Evolutionary conservation across 2,329 filamentous ascomycete genomes (phyloP).

Genomic region (Cercospora sesami): DNA sequence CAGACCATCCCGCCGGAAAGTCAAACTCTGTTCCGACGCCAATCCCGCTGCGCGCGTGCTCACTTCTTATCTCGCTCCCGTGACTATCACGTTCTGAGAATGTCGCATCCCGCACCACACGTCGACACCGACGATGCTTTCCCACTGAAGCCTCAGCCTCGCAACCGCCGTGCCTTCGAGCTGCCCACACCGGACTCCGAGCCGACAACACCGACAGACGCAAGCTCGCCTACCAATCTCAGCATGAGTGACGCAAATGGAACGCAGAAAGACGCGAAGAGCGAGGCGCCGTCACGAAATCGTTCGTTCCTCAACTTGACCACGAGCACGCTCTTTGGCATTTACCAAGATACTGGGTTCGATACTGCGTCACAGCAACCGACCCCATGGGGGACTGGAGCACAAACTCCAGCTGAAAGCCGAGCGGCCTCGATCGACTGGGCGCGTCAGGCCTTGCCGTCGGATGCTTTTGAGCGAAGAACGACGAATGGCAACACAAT

Average conservation of each 20-base stretch:
- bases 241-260: conserved; percentile 5
- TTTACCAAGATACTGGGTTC: conserved; percentile 71
- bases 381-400: conserved; percentile 73
- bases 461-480: conserved; percentile 27
- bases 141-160: conserved; percentile 55
- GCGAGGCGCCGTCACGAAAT: conserved; percentile 54
- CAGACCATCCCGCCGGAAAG: conserved; percentile 2
- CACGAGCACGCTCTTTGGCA: conserved; percentile 84
- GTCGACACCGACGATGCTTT: conserved; percentile 28
- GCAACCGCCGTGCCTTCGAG: conserved; percentile 71
- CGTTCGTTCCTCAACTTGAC: conserved; percentile 84
- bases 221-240: conserved; percentile 37
- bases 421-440: conserved; percentile 33
- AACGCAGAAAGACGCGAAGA: background rate
- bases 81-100: conserved; percentile 10
- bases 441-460: conserved; percentile 28
- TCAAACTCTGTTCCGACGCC: background rate
- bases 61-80: background rate
- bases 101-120: conserved; percentile 32
- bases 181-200: conserved; percentile 45
- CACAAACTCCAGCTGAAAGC: conserved; percentile 61
- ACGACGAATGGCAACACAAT: conserved; percentile 26
- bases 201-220: conserved; percentile 18
- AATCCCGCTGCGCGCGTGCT: conserved; percentile 10
- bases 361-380: conserved; percentile 55